phyloP scores from a whole-genome alignment of 805 yeast species.

The Barnettozyma pratensis region DNA sequence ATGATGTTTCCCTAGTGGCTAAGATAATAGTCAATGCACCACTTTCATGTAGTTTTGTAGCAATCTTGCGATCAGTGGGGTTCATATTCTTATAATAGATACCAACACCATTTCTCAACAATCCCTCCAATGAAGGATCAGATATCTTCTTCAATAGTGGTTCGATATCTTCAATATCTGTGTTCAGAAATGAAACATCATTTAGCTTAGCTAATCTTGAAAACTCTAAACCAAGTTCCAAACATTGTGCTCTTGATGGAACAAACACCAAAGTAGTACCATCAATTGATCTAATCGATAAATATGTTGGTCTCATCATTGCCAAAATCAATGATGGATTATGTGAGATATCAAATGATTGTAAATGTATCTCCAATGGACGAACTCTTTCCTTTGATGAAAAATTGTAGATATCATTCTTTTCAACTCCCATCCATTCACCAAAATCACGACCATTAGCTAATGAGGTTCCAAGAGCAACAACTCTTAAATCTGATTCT shows the following conservation, averaged over 20 bases:
- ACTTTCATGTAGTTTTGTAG: slow-evolving; percentile 46
- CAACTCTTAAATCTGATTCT: slow-evolving; percentile 52
- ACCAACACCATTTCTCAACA: slow-evolving; percentile 60
- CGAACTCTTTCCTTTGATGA: slow-evolving; percentile 53
- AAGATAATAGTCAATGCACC: slow-evolving; percentile 53
- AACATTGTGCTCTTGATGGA: slow-evolving; percentile 47
- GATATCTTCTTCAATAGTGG: slow-evolving; percentile 38
- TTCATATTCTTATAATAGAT: slow-evolving; percentile 54
- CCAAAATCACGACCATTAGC: slow-evolving; percentile 75
- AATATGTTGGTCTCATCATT: slow-evolving; percentile 45
- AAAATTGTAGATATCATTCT: slow-evolving; percentile 61
- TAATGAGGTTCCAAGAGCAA: slow-evolving; percentile 66
- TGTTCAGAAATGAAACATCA: slow-evolving; percentile 34
- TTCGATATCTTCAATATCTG: slow-evolving; percentile 33
- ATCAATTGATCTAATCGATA: slow-evolving; percentile 31
- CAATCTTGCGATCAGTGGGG: slow-evolving; percentile 44
- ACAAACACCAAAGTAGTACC: slow-evolving; percentile 49
- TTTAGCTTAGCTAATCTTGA: slow-evolving; percentile 33
- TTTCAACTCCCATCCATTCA: slow-evolving; percentile 78
- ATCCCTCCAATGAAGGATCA: slow-evolving; percentile 41
- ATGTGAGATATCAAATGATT: slow-evolving; percentile 41
- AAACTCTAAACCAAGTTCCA: slow-evolving; percentile 46
- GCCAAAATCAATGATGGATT: slow-evolving; percentile 47
- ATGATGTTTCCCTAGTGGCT: slow-evolving; percentile 53
- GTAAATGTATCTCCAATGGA: slow-evolving; percentile 55